Conservation (phyloP, 164 flowering plant species). For the Taxillus chinensis region DNA sequence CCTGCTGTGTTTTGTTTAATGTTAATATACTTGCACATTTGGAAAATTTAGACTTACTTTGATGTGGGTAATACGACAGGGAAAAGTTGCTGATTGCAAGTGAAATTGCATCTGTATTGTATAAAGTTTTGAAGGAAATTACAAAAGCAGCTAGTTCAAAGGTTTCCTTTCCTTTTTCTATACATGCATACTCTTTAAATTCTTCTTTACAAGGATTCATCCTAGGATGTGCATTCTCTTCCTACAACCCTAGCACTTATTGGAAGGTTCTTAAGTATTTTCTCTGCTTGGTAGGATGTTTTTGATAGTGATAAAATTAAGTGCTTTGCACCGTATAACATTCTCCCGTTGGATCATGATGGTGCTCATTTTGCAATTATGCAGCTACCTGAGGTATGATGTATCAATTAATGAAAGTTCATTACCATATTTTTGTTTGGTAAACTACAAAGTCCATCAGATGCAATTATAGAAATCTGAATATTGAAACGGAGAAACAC, state of each 20-base stretch:
- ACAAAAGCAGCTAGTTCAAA: slow-evolving; percentile 45
- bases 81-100: slow-evolving; percentile 48
- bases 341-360: slow-evolving; percentile 82
- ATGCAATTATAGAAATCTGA: too few species aligned
- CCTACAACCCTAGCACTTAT: neutral
- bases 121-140: slow-evolving; percentile 52
- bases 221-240: neutral
- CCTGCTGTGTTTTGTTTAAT: neutral
- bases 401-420: too few species aligned
- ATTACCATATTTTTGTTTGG: too few species aligned
- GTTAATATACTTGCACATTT: neutral
- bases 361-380: slow-evolving; percentile 70
- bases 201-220: too few species aligned
- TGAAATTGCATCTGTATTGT: slow-evolving; percentile 61
- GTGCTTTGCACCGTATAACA: slow-evolving; percentile 56
- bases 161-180: slow-evolving; percentile 22
- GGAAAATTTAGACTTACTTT: neutral
- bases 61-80: slow-evolving; percentile 21
- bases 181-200: too few species aligned
- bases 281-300: slow-evolving; percentile 24
- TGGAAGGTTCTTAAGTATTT: neutral
- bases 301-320: slow-evolving; percentile 40
- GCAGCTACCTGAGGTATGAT: slow-evolving; percentile 78
- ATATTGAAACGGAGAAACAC: too few species aligned
- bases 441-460: too few species aligned